Percentiles rank a stretch among this genome's conserved stretches.
These are phyloP conservation scores for Rhododendron kiyosumense DNA, from an alignment of 148 eudicot species.

Conservation along the genomic window DNA sequence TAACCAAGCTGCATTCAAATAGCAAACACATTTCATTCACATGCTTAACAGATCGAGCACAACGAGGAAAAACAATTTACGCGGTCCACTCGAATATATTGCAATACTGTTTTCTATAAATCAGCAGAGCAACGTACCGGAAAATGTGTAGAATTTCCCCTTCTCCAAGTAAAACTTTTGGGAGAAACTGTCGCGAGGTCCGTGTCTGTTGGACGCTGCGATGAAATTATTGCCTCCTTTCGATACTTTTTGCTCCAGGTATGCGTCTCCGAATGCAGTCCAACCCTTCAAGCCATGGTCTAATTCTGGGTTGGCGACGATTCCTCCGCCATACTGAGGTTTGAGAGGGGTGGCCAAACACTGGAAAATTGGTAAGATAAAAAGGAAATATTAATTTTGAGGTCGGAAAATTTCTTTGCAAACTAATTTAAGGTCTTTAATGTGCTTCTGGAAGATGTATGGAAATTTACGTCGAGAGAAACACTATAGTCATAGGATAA, in stretches of 20 bases:
- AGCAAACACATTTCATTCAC: too few relatives aligned
- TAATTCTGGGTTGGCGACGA: conserved; percentile 41
- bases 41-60: too few relatives aligned
- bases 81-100: too few relatives aligned
- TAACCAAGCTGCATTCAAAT: conserved; percentile 45
- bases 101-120: too few relatives aligned
- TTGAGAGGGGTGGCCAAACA: conserved; percentile 47
- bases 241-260: conserved; percentile 25
- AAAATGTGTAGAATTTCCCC: conserved; percentile 43
- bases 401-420: too few relatives aligned
- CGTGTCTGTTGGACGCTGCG: conserved; percentile 30
- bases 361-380: conserved; percentile 14
- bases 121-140: conserved; percentile 24
- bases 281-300: conserved; percentile 46
- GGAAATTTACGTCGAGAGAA: too few relatives aligned
- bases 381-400: too few relatives aligned
- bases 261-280: conserved; percentile 33
- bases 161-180: conserved; percentile 33
- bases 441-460: too few relatives aligned
- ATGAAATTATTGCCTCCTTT: conserved; percentile 38
- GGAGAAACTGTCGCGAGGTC: conserved; percentile 27
- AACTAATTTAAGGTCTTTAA: too few relatives aligned
- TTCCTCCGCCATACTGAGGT: conserved; percentile 62
- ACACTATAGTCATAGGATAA: too few relatives aligned
- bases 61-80: too few relatives aligned